Evolutionary conservation across 208 protist species (phyloP).

Genomic region (Wallacemonas collosoma): DNA sequence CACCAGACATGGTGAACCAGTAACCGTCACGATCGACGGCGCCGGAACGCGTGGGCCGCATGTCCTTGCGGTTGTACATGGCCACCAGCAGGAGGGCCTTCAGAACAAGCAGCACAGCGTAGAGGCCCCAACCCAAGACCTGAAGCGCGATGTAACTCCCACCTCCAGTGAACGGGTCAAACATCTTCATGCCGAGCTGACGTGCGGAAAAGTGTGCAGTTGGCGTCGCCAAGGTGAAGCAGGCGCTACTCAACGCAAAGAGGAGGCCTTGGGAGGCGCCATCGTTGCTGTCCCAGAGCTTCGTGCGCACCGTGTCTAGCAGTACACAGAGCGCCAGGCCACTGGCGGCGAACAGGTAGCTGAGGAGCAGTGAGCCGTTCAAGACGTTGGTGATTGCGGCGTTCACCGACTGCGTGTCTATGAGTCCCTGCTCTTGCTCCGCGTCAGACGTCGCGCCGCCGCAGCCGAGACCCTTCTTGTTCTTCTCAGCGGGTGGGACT

Average conservation of each 20-base stretch:
- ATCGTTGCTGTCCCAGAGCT: conserved; percentile 32
- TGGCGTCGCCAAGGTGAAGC: conserved; percentile 54
- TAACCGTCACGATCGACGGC: conserved; percentile 4
- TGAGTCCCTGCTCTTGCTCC: neutral
- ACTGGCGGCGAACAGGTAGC: conserved; percentile 47
- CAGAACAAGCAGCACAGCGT: conserved; percentile 48
- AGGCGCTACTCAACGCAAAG: conserved; percentile 28
- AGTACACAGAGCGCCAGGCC: conserved; percentile 60
- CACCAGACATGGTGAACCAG: conserved; percentile 52
- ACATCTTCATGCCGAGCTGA: conserved; percentile 64
- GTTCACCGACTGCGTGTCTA: neutral
- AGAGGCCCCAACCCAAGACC: conserved; percentile 71
- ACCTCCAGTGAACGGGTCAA: conserved; percentile 63
- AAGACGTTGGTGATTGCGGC: conserved; percentile 32
- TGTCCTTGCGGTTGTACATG: conserved; percentile 10
- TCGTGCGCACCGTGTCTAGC: conserved; percentile 45
- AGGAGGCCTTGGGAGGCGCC: conserved; percentile 34
- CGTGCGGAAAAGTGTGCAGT: conserved; percentile 62
- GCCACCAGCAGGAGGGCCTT: conserved; percentile 21
- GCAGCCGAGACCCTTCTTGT: neutral
- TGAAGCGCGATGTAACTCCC: conserved; percentile 73
- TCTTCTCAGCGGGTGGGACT: neutral
- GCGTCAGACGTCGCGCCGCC: too few species aligned
- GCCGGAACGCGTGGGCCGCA: conserved; percentile 8
- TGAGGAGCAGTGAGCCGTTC: conserved; percentile 66